Percentiles rank a stretch among this genome's conserved stretches.
These are phyloP conservation scores for Gigaspora rosea DNA, from an alignment of 192 early-diverging fungal species.

Conservation along the genomic window DNA sequence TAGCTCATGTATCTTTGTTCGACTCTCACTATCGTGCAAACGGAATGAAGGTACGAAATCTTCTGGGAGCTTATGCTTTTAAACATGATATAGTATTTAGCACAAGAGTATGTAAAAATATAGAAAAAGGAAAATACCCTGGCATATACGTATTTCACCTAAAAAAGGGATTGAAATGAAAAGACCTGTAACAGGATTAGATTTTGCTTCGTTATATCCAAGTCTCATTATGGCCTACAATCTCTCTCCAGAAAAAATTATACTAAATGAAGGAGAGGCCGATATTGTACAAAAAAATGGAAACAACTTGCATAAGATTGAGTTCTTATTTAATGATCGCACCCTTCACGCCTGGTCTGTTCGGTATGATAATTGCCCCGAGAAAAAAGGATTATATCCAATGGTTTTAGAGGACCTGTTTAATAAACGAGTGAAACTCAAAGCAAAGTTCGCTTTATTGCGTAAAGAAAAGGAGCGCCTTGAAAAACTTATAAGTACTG, in stretches of 20 bases:
- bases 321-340: not conserved
- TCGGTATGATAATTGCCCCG: not conserved
- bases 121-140: not conserved
- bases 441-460: no score
- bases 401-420: not conserved
- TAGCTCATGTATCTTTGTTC: not conserved
- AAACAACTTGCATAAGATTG: not conserved
- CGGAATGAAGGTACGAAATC: slow-evolving; percentile 10
- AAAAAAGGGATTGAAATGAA: not conserved
- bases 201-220: slow-evolving; percentile 15
- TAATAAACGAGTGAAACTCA: no score
- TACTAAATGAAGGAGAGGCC: not conserved
- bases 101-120: not conserved
- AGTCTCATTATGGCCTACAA: slow-evolving; percentile 26
- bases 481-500: no score
- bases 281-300: not conserved
- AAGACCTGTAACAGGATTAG: slow-evolving; percentile 2
- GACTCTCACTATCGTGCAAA: slow-evolving; percentile 8
- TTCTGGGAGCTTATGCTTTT: not conserved
- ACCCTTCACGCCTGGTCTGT: not conserved
- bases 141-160: not conserved
- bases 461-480: no score
- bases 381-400: not conserved
- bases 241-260: slow-evolving; percentile 14
- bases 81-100: not conserved